phyloP scores from a whole-genome alignment of 225 moss, liverwort and hornwort genomes.

The Sphagnum tenellum region DNA sequence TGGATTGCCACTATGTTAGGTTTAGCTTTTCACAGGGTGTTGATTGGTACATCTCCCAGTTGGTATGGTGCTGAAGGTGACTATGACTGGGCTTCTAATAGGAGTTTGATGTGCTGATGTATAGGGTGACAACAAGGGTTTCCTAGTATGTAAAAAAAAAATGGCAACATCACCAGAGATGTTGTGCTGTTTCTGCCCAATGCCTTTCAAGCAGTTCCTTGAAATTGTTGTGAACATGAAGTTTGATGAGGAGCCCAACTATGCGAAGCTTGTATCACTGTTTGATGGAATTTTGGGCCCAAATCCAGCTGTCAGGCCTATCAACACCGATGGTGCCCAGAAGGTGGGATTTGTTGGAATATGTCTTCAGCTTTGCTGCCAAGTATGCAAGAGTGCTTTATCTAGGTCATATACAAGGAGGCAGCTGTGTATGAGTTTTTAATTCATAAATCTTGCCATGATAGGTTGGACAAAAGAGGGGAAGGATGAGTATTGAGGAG shows the following conservation, averaged over 20 bases:
- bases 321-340: constrained; percentile 94
- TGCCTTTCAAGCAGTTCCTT: constrained; percentile 90
- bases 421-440: no score
- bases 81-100: background rate
- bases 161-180: constrained; percentile 99
- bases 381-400: background rate
- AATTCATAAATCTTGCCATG: background rate
- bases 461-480: constrained; percentile 96
- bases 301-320: constrained; percentile 86
- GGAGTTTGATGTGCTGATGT: background rate
- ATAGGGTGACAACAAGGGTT: constrained; percentile 97
- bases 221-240: constrained; percentile 99
- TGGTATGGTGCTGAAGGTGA: background rate
- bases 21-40: no score
- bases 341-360: constrained; percentile 35
- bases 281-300: constrained; percentile 80
- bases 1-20: no score
- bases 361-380: background rate
- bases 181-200: constrained; percentile 97
- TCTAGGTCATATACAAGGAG: no score
- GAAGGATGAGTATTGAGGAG: constrained; percentile 74
- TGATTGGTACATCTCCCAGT: no score
- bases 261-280: constrained; percentile 83
- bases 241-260: constrained; percentile 97
- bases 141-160: constrained; percentile 96